Evolutionary conservation across 805 yeast genomes (phyloP).

Genomic region (Vanderwaltozyma verrucispora): DNA sequence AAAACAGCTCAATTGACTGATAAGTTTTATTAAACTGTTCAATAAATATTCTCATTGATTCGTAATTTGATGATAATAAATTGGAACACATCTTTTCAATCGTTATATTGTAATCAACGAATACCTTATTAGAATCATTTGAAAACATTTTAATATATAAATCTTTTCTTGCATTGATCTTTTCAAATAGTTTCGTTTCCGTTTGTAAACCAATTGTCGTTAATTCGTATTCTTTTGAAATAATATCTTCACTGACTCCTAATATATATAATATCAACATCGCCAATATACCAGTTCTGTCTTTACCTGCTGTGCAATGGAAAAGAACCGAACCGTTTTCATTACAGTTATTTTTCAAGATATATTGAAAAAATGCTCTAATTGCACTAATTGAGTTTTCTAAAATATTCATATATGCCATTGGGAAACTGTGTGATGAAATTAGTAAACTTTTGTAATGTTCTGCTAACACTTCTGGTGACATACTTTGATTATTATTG

Average conservation of each 20-base stretch:
- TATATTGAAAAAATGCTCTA: slow-evolving; percentile 39
- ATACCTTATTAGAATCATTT: slow-evolving; percentile 23
- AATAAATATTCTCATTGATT: slow-evolving; percentile 57
- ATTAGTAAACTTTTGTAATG: slow-evolving; percentile 44
- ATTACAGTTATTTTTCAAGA: slow-evolving; percentile 36
- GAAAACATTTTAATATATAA: slow-evolving; percentile 26
- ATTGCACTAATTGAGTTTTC: slow-evolving; percentile 39
- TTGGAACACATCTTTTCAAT: slow-evolving; percentile 45
- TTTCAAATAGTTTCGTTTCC: slow-evolving; percentile 21
- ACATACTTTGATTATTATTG: slow-evolving; percentile 40
- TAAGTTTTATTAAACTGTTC: slow-evolving; percentile 40
- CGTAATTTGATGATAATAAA: slow-evolving; percentile 53
- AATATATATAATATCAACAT: slow-evolving; percentile 54
- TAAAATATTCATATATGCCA: slow-evolving; percentile 53
- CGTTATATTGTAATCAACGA: slow-evolving; percentile 15
- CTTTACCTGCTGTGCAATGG: slow-evolving; percentile 85
- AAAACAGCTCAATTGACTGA: slow-evolving; percentile 45
- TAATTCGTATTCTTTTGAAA: slow-evolving; percentile 69
- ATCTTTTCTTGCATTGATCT: slow-evolving; percentile 29
- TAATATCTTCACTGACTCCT: slow-evolving; percentile 55
- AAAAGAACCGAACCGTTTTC: slow-evolving; percentile 42
- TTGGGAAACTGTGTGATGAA: slow-evolving; percentile 51
- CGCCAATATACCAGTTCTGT: slow-evolving; percentile 67
- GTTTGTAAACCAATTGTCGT: slow-evolving; percentile 55
- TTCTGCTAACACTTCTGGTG: slow-evolving; percentile 54